A percentile compares a stretch with the other conserved stretches of the same genome.
These are phyloP conservation scores for Vachellia pachyceras DNA, from an alignment of 306 rosid genomes.

Conservation along the genomic window DNA sequence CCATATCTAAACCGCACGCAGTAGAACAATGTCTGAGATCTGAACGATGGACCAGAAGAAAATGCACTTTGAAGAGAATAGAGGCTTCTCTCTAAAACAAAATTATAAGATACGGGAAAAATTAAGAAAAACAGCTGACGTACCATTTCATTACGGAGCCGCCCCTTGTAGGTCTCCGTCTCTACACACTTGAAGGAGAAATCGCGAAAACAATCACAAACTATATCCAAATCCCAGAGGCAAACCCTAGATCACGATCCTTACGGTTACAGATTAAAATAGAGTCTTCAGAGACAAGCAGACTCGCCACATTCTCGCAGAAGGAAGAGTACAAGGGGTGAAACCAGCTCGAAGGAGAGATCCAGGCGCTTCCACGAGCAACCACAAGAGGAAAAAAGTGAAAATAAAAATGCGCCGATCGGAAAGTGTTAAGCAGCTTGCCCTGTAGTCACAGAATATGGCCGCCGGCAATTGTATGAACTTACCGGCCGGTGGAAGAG, in stretches of 20 bases:
- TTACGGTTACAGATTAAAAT: conserved; percentile 43
- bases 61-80: conserved; percentile 31
- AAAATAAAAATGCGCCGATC: conserved; percentile 29
- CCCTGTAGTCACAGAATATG: conserved; percentile 14
- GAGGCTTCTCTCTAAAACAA: conserved; percentile 6
- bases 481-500: conserved; percentile 45
- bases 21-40: conserved; percentile 67
- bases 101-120: conserved; percentile 1
- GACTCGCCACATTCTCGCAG: conserved; percentile 77
- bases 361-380: conserved; percentile 53
- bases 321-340: conserved; percentile 42
- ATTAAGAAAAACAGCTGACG: conserved; percentile 35
- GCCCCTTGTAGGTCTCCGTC: conserved; percentile 66
- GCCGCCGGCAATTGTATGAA: conserved; percentile 34
- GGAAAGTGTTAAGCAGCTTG: conserved; percentile 29
- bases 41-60: conserved; percentile 41
- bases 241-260: conserved; percentile 85
- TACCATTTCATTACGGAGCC: conserved; percentile 90
- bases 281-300: conserved; percentile 45
- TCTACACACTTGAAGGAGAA: conserved; percentile 52
- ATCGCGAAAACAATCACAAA: conserved; percentile 43
- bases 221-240: conserved; percentile 56
- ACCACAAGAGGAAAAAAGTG: conserved; percentile 19
- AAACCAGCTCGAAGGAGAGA: conserved; percentile 51
- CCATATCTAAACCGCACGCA: conserved; percentile 18